These are phyloP conservation scores for Fusarium sp. DNA, from an alignment of 2,329 filamentous ascomycete genomes.

Conservation along the genomic window DNA sequence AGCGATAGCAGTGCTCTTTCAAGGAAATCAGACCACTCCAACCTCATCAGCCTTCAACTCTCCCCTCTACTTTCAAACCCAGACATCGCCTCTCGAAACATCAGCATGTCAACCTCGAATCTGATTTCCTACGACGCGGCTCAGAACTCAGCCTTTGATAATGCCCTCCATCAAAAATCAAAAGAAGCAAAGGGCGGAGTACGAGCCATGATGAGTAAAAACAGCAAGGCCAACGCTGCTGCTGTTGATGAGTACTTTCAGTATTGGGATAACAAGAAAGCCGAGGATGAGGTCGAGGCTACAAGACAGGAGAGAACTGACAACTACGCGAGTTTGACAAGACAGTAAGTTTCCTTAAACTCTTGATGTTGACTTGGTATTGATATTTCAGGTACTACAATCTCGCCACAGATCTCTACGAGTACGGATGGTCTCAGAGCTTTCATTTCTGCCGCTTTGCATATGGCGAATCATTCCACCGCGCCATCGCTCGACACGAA, in stretches of 20 bases:
- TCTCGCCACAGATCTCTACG: conserved; percentile 90
- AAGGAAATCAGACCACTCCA: not conserved
- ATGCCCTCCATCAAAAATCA: conserved; percentile 79
- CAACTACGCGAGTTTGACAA: conserved; percentile 89
- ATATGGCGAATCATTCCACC: conserved; percentile 83
- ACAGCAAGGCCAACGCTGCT: conserved; percentile 76
- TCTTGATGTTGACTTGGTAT: fast-evolving
- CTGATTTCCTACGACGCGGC: conserved; percentile 83
- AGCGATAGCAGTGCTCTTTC: not conserved
- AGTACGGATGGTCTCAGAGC: conserved; percentile 92
- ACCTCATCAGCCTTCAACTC: not conserved
- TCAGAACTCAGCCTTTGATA: conserved; percentile 88
- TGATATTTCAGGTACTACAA: conserved; percentile 80
- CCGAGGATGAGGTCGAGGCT: conserved; percentile 80
- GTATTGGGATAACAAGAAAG: conserved; percentile 87
- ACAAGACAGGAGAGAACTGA: conserved; percentile 75
- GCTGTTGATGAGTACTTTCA: conserved; percentile 91
- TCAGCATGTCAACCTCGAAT: conserved; percentile 46
- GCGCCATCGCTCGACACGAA: conserved; percentile 93
- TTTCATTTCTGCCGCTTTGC: conserved; percentile 98
- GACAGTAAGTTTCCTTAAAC: conserved; percentile 72
- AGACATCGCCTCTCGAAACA: not conserved
- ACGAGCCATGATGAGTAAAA: conserved; percentile 84
- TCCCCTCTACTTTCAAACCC: fast-evolving
- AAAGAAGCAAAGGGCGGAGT: conserved; percentile 76